Conservation (phyloP, 768 basidiomycete species). For the Kwoniella sp. region DNA sequence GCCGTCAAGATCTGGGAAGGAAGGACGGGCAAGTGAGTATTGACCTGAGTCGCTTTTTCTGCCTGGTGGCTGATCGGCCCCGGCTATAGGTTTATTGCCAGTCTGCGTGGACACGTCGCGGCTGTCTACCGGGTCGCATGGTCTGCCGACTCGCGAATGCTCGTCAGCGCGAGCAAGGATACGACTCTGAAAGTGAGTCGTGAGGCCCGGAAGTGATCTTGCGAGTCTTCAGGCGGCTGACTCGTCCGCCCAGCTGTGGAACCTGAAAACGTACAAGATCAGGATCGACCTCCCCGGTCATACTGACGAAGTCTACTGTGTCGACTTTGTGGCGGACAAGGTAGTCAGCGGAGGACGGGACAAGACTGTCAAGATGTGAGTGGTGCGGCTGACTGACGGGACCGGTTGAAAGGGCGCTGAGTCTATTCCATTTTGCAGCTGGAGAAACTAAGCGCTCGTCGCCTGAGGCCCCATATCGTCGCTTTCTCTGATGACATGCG, state of each 20-base stretch:
- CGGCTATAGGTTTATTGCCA: constrained; percentile 77
- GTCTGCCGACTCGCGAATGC: constrained; percentile 86
- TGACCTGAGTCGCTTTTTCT: neutral
- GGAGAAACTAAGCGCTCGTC: constrained; percentile 13
- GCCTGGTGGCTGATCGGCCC: constrained; percentile 47
- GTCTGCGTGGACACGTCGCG: constrained; percentile 84
- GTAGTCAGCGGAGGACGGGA: constrained; percentile 97
- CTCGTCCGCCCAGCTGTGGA: constrained; percentile 68
- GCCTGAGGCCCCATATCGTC: no score
- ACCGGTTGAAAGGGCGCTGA: no score
- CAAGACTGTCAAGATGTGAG: constrained; percentile 86
- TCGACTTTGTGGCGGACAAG: constrained; percentile 98
- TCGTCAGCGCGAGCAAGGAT: constrained; percentile 94
- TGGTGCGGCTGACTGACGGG: no score
- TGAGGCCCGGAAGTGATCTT: no score
- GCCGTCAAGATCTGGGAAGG: constrained; percentile 89
- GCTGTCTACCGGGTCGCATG: constrained; percentile 92
- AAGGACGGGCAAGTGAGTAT: constrained; percentile 55
- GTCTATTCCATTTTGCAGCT: neutral
- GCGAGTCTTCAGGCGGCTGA: neutral
- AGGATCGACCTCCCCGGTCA: constrained; percentile 91
- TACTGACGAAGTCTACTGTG: constrained; percentile 96
- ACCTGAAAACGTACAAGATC: constrained; percentile 92
- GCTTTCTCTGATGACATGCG: no score
- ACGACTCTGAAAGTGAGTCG: constrained; percentile 80